A percentile compares a stretch with the other conserved stretches of the same genome.
These are phyloP conservation scores for Xylaria multiplex DNA, from an alignment of 2,329 filamentous ascomycete species.

Conservation along the genomic window DNA sequence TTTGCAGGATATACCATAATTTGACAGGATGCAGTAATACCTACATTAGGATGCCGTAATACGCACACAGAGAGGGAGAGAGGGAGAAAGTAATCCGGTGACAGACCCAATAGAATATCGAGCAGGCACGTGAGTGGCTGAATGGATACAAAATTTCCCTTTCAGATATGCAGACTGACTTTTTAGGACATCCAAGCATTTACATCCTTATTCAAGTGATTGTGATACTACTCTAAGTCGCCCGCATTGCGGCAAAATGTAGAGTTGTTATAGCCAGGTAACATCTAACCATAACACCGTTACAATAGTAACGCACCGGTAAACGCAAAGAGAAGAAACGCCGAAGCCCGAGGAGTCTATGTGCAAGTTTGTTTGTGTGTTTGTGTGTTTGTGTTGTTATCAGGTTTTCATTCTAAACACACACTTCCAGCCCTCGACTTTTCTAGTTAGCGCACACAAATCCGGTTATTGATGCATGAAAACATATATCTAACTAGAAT, in stretches of 20 bases:
- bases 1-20: background rate
- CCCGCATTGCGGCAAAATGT: background rate
- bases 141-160: background rate
- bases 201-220: background rate
- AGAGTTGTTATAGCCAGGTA: background rate
- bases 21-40: constrained; percentile 2
- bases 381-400: too few species aligned
- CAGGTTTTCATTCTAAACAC: too few species aligned
- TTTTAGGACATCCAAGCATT: background rate
- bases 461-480: too few species aligned
- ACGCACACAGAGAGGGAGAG: background rate
- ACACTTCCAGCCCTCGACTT: too few species aligned
- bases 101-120: background rate
- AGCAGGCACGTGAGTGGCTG: background rate
- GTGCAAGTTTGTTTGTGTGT: too few species aligned
- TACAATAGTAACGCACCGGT: background rate
- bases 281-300: background rate
- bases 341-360: too few species aligned
- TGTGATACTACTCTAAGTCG: background rate
- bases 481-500: too few species aligned
- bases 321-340: background rate
- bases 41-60: background rate
- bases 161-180: constrained; percentile 7
- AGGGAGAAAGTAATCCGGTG: background rate
- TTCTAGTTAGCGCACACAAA: too few species aligned